Percentiles rank a stretch among this genome's conserved stretches.
Conservation (phyloP, 768 basidiomycete species). For the Pisolithus microcarpus region DNA sequence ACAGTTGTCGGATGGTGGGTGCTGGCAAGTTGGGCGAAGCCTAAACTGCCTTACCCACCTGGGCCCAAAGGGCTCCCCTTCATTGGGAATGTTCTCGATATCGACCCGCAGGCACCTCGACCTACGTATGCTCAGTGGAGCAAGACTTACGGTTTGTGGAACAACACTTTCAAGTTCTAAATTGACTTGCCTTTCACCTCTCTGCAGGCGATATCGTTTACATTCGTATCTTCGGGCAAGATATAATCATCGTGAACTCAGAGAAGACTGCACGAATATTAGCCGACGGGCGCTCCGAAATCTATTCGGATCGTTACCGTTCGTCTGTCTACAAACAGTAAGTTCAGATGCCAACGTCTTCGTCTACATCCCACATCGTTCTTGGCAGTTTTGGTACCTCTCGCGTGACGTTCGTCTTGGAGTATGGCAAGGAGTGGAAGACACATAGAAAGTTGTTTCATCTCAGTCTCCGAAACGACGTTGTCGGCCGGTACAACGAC, state of each 20-base stretch:
- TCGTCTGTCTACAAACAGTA: neutral
- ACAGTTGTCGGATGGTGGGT: neutral
- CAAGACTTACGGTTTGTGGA: slow-evolving; percentile 13
- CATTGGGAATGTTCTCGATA: slow-evolving; percentile 10
- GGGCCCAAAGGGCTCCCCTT: slow-evolving; percentile 12
- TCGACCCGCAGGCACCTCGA: slow-evolving; percentile 5
- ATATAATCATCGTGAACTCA: slow-evolving; percentile 6
- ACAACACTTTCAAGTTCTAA: neutral
- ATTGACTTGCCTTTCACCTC: neutral
- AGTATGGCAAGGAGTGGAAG: slow-evolving; percentile 13
- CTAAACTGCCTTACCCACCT: slow-evolving; percentile 7
- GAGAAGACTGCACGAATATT: slow-evolving; percentile 3
- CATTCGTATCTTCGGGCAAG: neutral
- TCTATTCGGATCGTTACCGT: slow-evolving; percentile 2
- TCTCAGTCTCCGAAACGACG: slow-evolving; percentile 5
- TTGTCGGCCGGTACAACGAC: slow-evolving; percentile 2
- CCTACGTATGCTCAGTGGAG: slow-evolving; percentile 16
- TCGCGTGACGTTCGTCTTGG: slow-evolving; percentile 4
- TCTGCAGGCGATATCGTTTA: slow-evolving; percentile 5
- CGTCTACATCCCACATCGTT: neutral
- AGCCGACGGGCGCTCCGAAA: neutral
- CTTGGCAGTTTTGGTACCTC: slow-evolving; percentile 1
- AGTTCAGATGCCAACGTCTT: neutral
- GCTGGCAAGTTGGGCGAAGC: neutral
- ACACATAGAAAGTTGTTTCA: slow-evolving; percentile 12